Percentiles rank a stretch among this genome's conserved stretches.
Evolutionary conservation across 202 grass and related monocot species (phyloP).

Genomic region (Cymbopogon flexuosus): DNA sequence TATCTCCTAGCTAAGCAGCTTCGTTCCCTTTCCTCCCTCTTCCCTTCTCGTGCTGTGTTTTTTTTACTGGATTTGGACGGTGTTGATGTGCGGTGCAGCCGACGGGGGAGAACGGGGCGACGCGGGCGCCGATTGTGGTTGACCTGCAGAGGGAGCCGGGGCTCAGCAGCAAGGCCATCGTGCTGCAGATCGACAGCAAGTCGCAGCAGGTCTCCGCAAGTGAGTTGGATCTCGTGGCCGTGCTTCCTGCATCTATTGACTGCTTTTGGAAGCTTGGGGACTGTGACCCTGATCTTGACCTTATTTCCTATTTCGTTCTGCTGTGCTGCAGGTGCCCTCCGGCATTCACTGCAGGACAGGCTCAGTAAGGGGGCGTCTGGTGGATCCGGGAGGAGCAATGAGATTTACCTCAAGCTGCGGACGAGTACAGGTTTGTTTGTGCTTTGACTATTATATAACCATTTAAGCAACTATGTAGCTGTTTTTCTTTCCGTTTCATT

Average conservation of each 20-base stretch:
- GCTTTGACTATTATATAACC: background rate
- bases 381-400: constrained; percentile 47
- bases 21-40: no score
- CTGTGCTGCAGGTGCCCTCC: constrained; percentile 40
- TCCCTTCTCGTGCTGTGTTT: no score
- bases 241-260: constrained; percentile 5
- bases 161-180: constrained; percentile 67
- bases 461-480: background rate
- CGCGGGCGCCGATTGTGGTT: constrained; percentile 67
- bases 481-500: background rate
- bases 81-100: constrained; percentile 32
- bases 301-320: background rate
- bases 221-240: constrained; percentile 42
- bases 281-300: background rate
- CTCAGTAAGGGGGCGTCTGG: constrained; percentile 50
- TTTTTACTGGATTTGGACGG: no score
- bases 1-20: no score
- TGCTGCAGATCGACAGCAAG: constrained; percentile 84
- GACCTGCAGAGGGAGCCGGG: constrained; percentile 66
- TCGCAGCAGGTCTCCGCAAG: constrained; percentile 74
- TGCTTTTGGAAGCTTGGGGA: background rate
- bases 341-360: constrained; percentile 58
- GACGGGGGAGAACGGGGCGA: constrained; percentile 84
- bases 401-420: constrained; percentile 54
- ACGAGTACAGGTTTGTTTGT: constrained; percentile 59